Conservation (phyloP, 345 rosid genomes). For the Psidium friedrichsthalianum region DNA sequence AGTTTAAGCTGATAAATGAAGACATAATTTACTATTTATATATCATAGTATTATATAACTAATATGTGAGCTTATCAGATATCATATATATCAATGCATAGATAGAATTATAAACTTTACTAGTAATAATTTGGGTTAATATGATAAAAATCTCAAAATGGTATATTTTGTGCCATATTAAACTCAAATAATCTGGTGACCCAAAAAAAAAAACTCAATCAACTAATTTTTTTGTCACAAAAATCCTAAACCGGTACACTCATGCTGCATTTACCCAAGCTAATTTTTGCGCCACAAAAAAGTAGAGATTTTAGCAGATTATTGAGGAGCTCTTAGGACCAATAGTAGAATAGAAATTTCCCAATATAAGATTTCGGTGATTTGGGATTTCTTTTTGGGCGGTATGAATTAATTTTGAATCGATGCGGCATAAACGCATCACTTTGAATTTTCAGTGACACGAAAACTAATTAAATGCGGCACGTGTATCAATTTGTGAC, state of each 20-base stretch:
- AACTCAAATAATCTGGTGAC: no score
- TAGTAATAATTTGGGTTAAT: neutral
- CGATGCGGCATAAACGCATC: neutral
- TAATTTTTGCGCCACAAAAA: neutral
- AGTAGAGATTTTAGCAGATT: neutral
- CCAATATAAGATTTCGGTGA: neutral
- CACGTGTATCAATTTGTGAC: accelerated
- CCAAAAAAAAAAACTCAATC: no score
- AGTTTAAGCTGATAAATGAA: neutral
- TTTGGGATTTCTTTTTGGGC: neutral
- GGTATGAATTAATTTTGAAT: no score
- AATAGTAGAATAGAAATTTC: neutral
- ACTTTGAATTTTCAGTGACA: accelerated
- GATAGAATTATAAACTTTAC: neutral
- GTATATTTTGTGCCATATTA: neutral
- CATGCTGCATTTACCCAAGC: neutral
- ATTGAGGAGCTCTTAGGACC: neutral
- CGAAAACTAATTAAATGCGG: neutral
- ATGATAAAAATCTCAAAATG: neutral
- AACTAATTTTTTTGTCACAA: neutral
- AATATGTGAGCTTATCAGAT: neutral
- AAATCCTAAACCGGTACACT: neutral
- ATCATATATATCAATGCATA: neutral
- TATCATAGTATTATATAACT: neutral
- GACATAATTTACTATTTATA: neutral